These are phyloP conservation scores for Aspergillus aculeatus DNA, from an alignment of 2,329 filamentous ascomycete genomes.

Conservation along the genomic window DNA sequence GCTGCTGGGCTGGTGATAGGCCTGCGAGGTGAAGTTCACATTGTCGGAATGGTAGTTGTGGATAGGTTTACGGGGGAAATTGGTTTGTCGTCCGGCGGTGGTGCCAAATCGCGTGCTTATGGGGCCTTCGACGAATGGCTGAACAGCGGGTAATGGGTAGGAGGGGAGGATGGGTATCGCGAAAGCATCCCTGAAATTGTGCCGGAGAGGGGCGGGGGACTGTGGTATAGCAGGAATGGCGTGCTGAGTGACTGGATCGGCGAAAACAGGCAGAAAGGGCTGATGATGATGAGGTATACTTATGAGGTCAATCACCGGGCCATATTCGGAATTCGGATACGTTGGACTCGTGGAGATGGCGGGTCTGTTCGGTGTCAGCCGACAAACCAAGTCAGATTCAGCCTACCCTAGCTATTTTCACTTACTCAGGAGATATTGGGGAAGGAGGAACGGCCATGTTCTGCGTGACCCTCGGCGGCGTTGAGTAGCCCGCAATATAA, in stretches of 20 bases:
- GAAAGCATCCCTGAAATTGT: conserved; percentile 28
- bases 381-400: neutral
- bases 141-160: conserved; percentile 26
- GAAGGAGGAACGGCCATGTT: conserved; percentile 34
- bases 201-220: conserved; percentile 31
- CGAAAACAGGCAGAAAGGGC: conserved; percentile 29
- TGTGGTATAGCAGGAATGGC: conserved; percentile 26
- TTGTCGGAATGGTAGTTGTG: conserved; percentile 12
- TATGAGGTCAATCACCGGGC: conserved; percentile 24
- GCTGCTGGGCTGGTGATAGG: conserved; percentile 10
- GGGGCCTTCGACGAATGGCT: conserved; percentile 11
- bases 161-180: conserved; percentile 29
- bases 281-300: conserved; percentile 22
- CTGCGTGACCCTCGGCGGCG: conserved; percentile 29
- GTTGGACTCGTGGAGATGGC: conserved; percentile 7
- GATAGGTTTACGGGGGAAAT: conserved; percentile 5
- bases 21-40: conserved; percentile 8
- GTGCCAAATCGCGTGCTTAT: conserved; percentile 7
- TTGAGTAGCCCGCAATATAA: conserved; percentile 34
- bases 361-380: conserved; percentile 4
- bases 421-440: conserved; percentile 40
- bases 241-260: conserved; percentile 22
- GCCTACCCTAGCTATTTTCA: neutral
- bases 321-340: conserved; percentile 29
- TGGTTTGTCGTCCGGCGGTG: conserved; percentile 3